Evolutionary conservation across 495 filamentous ascomycete genomes (phyloP), one percentile per base, ranked within the genome.

Genomic region (Penicillium arizonense): DNA sequence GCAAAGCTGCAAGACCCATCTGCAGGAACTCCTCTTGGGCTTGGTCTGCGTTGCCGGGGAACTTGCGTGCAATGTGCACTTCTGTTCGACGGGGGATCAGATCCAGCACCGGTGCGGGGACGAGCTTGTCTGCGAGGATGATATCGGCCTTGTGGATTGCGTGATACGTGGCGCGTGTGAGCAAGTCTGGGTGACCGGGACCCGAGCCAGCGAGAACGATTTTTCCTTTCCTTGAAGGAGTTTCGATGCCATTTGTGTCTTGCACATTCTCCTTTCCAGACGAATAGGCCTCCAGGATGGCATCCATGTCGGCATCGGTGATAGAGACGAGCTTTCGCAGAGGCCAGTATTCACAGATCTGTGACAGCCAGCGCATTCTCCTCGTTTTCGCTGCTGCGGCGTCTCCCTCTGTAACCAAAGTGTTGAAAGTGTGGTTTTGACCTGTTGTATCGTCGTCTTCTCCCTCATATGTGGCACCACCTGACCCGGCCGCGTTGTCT

Each of bases 311-410:
- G 13, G 71, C 79, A 62, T 96, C 89, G 11, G 81, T 83, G 47
- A 97, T 85, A 24, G 78, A 76, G 7, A 91, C 90, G 3, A 98
- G 80, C 14, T 88, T 83, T 39, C 82, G 82, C 18, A 98, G 76
- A 2, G 94, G 92, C 95, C 95, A 98, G 71, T 98, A 98, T 75
- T 98, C 94, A 78, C 95, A 98, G 14, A 98, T 92, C 65, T 98
- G 94, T 14, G 87, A 83, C 3, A 98, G 72, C 95, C 95, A 98
- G 21, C 94, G 83, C 75, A 95, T 91, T 36, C 94, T 78, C 44
- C 95, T 77, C 14, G 81, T 90, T 69, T 88, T 91, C 7, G 83
- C 83, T 2, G 87, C 88, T 42, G 89, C 85, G 4, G 78, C 68
- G 59, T 93, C 90, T 48, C 81, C 80, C 43, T 90, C 87, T 2